A percentile compares a stretch with the other conserved stretches of the same genome.
Evolutionary conservation across 306 rosid species (phyloP).

Genomic region (Adenanthera pavonina): DNA sequence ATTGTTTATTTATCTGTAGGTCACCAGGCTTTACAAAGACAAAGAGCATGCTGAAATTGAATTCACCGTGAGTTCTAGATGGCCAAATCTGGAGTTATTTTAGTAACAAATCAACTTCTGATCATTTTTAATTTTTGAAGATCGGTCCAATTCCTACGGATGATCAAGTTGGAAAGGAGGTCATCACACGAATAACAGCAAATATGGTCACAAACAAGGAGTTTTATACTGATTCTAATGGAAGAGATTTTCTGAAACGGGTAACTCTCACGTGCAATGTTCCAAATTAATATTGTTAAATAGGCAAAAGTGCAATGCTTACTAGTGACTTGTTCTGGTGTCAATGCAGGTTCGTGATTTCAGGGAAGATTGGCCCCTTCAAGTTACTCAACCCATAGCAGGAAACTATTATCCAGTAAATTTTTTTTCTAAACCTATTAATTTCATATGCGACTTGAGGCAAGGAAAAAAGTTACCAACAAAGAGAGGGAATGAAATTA

Average conservation of each 20-base stretch:
- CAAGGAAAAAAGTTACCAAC: neutral
- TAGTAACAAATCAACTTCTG: conserved; percentile 34
- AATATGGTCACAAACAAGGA: conserved; percentile 78
- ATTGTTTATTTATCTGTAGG: conserved; percentile 46
- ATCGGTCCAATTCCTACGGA: conserved; percentile 90
- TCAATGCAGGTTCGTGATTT: conserved; percentile 72
- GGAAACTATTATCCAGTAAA: conserved; percentile 97
- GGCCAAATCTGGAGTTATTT: conserved; percentile 7
- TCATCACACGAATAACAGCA: conserved; percentile 72
- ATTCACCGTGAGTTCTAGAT: conserved; percentile 70
- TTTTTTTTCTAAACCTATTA: conserved; percentile 9
- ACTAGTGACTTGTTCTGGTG: conserved; percentile 27
- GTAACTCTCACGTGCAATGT: conserved; percentile 44
- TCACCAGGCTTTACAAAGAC: conserved; percentile 78
- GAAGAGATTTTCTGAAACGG: conserved; percentile 89
- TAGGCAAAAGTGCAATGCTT: conserved; percentile 6
- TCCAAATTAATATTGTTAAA: conserved; percentile 9
- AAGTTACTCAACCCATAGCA: conserved; percentile 80
- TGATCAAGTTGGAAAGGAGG: conserved; percentile 84
- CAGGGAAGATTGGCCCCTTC: conserved; percentile 83
- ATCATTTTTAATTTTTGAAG: conserved; percentile 54
- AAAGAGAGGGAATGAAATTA: conserved; percentile 3
- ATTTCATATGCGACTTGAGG: conserved; percentile 6
- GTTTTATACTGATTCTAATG: conserved; percentile 89
- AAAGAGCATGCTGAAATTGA: conserved; percentile 92